A percentile compares a stretch with the other conserved stretches of the same genome.
Evolutionary conservation across 768 basidiomycete genomes (phyloP).

Genomic region (Pleurotus tuber-regium): DNA sequence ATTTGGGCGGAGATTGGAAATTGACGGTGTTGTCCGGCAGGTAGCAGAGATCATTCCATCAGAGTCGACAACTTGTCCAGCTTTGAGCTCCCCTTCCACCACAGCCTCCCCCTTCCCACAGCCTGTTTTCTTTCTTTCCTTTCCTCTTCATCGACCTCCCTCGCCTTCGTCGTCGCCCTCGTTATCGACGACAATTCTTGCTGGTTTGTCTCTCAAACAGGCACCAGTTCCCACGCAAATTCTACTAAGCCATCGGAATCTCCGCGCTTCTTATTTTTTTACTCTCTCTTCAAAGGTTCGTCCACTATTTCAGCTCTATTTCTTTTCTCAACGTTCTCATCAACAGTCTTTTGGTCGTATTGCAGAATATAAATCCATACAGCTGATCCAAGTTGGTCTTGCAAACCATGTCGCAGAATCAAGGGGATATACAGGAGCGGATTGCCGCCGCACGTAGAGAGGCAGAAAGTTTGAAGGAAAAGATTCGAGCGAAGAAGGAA

Average conservation of each 20-base stretch:
- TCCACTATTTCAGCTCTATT: conserved; percentile 8
- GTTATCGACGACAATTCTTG: conserved; percentile 2
- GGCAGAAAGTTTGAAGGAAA: conserved; percentile 96
- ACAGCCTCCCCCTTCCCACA: conserved; percentile 24
- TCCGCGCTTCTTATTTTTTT: conserved; percentile 12
- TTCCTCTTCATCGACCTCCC: conserved; percentile 20
- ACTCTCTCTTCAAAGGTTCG: conserved; percentile 11
- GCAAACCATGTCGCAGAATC: conserved; percentile 68
- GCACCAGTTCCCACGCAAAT: conserved; percentile 9
- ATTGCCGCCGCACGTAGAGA: conserved; percentile 97
- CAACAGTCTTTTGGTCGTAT: conserved; percentile 9
- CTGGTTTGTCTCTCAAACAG: background rate
- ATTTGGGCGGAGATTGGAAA: conserved; percentile 16
- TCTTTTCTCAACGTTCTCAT: conserved; percentile 2
- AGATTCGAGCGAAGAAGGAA: conserved; percentile 95
- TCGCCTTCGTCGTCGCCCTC: conserved; percentile 12
- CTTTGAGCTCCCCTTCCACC: conserved; percentile 20
- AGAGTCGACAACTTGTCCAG: conserved; percentile 19
- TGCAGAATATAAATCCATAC: background rate
- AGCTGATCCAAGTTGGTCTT: background rate
- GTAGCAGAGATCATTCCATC: conserved; percentile 24
- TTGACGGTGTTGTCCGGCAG: conserved; percentile 17
- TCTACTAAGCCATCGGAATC: conserved; percentile 9
- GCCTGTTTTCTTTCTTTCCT: conserved; percentile 17
- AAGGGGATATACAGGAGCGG: conserved; percentile 84